phyloP scores from a whole-genome alignment of 2,329 filamentous ascomycete species.

The Botrytis aclada region DNA sequence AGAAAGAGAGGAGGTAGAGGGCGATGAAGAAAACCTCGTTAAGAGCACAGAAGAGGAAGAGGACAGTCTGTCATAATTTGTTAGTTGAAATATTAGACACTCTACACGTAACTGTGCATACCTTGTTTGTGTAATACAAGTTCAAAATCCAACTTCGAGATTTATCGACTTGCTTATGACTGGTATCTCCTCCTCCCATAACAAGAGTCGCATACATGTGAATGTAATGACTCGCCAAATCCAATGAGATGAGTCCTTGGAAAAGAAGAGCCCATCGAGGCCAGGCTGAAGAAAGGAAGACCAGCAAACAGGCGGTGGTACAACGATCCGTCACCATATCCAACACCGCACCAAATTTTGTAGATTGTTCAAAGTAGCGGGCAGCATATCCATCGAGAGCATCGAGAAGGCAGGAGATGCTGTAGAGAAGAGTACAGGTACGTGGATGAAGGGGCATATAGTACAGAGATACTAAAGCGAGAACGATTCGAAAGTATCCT shows the following conservation, averaged over 20 bases:
- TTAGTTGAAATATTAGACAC: constrained; percentile 1
- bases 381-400: constrained; percentile 94
- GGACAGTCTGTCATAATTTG: constrained; percentile 61
- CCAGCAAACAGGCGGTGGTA: constrained; percentile 90
- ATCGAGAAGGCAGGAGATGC: constrained; percentile 89
- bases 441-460: constrained; percentile 99
- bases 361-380: constrained; percentile 81
- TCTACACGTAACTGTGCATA: constrained; percentile 44
- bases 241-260: constrained; percentile 86
- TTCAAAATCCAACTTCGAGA: constrained; percentile 86
- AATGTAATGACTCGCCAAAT: constrained; percentile 96
- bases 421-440: constrained; percentile 89
- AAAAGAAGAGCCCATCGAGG: constrained; percentile 92
- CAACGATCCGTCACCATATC: constrained; percentile 99
- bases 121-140: constrained; percentile 96
- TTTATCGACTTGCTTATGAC: constrained; percentile 93
- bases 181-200: constrained; percentile 73
- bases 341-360: constrained; percentile 90
- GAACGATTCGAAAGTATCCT: constrained; percentile 76
- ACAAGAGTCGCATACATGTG: constrained; percentile 96
- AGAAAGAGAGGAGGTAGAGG: constrained; percentile 96
- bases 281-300: constrained; percentile 92
- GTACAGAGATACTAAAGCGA: constrained; percentile 88
- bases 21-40: constrained; percentile 99
- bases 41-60: constrained; percentile 84